A percentile compares a stretch with the other conserved stretches of the same genome.
phyloP scores from a whole-genome alignment of 2,329 filamentous ascomycete genomes.

The Geosmithia flava region DNA sequence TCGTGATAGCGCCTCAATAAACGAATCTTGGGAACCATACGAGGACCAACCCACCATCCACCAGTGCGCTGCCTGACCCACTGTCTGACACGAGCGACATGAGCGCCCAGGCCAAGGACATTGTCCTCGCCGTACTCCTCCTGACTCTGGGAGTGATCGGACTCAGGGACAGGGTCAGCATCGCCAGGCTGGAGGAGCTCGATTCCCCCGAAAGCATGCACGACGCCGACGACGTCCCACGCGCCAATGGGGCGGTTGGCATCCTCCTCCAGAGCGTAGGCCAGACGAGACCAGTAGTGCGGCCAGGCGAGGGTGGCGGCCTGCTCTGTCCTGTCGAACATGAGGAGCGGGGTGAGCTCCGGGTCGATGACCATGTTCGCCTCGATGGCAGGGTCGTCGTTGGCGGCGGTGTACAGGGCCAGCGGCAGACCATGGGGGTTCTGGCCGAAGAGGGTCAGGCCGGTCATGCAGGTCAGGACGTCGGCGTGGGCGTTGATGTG shows the following conservation, averaged over 20 bases:
- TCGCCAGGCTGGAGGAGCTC: slow-evolving; percentile 41
- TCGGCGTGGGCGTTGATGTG: slow-evolving; percentile 44
- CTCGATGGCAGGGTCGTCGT: slow-evolving; percentile 7
- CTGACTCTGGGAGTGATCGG: background rate
- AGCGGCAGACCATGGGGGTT: slow-evolving; percentile 24
- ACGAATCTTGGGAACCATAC: slow-evolving; percentile 42
- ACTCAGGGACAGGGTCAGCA: slow-evolving; percentile 1
- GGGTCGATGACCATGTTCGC: slow-evolving; percentile 7
- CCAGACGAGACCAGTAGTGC: slow-evolving; percentile 50
- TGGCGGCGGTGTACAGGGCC: slow-evolving; percentile 11
- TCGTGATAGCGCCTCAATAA: slow-evolving; percentile 24
- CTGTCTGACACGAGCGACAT: slow-evolving; percentile 24
- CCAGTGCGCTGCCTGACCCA: slow-evolving; percentile 33
- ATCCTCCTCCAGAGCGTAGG: slow-evolving; percentile 49
- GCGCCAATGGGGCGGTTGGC: slow-evolving; percentile 28
- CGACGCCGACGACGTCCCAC: slow-evolving; percentile 44
- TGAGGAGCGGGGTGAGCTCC: slow-evolving; percentile 9
- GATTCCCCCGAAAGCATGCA: slow-evolving; percentile 46
- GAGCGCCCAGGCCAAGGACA: slow-evolving; percentile 32
- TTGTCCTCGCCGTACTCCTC: slow-evolving; percentile 7
- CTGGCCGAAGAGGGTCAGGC: slow-evolving; percentile 53
- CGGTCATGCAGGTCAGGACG: slow-evolving; percentile 58
- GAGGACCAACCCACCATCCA: slow-evolving; percentile 54
- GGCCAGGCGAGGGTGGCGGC: slow-evolving; percentile 26
- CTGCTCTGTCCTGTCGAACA: slow-evolving; percentile 54